A percentile compares a stretch with the other conserved stretches of the same genome.
These are phyloP conservation scores for Neurospora sp. DNA, from an alignment of 495 filamentous ascomycete species.

Conservation along the genomic window DNA sequence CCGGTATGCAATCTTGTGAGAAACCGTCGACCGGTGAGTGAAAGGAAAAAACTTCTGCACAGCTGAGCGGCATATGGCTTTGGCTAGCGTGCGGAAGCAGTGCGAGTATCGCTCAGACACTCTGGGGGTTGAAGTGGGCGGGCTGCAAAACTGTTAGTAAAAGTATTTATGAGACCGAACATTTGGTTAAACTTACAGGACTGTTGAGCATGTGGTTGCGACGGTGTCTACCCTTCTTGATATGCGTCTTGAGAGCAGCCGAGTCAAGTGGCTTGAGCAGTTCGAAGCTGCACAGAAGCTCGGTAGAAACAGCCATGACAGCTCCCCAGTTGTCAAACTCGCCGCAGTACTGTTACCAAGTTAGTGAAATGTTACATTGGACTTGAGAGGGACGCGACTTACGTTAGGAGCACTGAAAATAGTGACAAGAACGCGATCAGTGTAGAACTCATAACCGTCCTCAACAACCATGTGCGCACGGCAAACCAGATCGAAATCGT, in stretches of 20 bases:
- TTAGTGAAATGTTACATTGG: background rate
- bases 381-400: conserved; percentile 28
- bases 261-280: conserved; percentile 93
- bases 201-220: conserved; percentile 83
- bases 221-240: conserved; percentile 95
- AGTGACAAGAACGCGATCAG: conserved; percentile 87
- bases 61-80: background rate
- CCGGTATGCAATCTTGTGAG: background rate
- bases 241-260: conserved; percentile 94
- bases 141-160: conserved; percentile 24
- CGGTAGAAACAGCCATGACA: conserved; percentile 92
- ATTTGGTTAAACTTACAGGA: conserved; percentile 52
- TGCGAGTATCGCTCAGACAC: conserved; percentile 27
- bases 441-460: conserved; percentile 99
- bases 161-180: background rate
- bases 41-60: background rate
- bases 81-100: background rate
- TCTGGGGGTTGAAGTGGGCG: conserved; percentile 39
- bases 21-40: background rate
- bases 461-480: conserved; percentile 99
- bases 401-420: conserved; percentile 98
- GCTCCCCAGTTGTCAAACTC: conserved; percentile 99
- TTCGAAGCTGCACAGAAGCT: conserved; percentile 95
- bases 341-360: conserved; percentile 69
- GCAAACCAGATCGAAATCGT: conserved; percentile 97